These are phyloP conservation scores for Udeniomyces megalosporus DNA, from an alignment of 768 basidiomycete species.

Conservation along the genomic window DNA sequence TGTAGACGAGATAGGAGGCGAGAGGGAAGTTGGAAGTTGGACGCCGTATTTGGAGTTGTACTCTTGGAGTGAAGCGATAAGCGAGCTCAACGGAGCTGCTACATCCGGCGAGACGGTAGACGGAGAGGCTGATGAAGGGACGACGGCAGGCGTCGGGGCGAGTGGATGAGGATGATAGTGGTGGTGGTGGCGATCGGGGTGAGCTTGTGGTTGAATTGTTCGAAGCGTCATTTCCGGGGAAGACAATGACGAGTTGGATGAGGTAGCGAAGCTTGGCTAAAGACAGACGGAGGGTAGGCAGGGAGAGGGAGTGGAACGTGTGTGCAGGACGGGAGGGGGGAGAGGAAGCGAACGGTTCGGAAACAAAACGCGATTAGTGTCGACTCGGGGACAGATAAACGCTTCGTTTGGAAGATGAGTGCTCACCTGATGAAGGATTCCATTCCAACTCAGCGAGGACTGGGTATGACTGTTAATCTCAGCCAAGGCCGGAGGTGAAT, in stretches of 20 bases:
- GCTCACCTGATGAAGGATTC: too few relatives aligned
- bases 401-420: too few relatives aligned
- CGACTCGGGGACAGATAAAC: too few relatives aligned
- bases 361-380: too few relatives aligned
- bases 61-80: neutral
- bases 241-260: neutral
- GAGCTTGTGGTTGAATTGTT: neutral
- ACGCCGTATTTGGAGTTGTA: slow-evolving; percentile 9
- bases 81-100: neutral
- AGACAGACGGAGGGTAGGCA: neutral
- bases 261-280: neutral
- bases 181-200: neutral
- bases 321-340: too few relatives aligned
- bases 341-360: too few relatives aligned
- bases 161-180: neutral
- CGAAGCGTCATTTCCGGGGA: neutral
- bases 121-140: neutral
- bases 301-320: too few relatives aligned
- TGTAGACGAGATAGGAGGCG: neutral
- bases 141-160: neutral
- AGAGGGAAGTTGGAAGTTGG: neutral
- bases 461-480: too few relatives aligned
- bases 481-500: too few relatives aligned
- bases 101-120: too few relatives aligned
- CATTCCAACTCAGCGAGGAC: too few relatives aligned